These are phyloP conservation scores for Phytophthora agathidicida DNA, from an alignment of 352 stramenopile genomes.

Conservation along the genomic window DNA sequence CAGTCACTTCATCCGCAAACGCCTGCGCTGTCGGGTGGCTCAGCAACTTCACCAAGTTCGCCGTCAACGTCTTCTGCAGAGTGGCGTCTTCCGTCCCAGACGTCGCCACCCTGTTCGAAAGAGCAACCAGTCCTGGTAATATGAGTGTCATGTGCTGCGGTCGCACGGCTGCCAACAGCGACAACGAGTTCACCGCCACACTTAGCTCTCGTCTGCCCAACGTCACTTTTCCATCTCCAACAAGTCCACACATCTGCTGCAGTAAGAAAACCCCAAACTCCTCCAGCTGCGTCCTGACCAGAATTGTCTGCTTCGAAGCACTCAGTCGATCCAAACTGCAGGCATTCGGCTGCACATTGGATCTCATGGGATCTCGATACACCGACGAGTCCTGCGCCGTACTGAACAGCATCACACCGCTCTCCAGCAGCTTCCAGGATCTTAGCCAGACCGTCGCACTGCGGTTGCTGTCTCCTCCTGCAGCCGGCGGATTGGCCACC, in stretches of 20 bases:
- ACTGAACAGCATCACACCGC: conserved; percentile 58
- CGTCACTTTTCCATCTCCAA: conserved; percentile 28
- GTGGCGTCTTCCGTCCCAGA: conserved; percentile 37
- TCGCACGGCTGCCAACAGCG: conserved; percentile 61
- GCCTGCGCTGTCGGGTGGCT: conserved; percentile 61
- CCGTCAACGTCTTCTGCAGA: conserved; percentile 66
- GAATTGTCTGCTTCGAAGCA: conserved; percentile 24
- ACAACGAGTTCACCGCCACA: conserved; percentile 73
- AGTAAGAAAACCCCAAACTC: conserved; percentile 47
- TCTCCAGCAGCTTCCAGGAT: conserved; percentile 69
- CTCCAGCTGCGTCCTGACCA: conserved; percentile 45
- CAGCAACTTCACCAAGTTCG: conserved; percentile 77
- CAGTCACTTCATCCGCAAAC: conserved; percentile 76
- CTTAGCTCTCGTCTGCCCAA: conserved; percentile 60
- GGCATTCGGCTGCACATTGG: conserved; percentile 74
- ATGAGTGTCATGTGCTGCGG: conserved; percentile 64
- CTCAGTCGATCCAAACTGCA: conserved; percentile 63
- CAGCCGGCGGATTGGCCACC: conserved; percentile 38
- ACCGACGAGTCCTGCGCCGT: conserved; percentile 58
- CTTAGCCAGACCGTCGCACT: conserved; percentile 59
- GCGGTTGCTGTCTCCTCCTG: conserved; percentile 49
- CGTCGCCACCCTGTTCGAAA: conserved; percentile 35
- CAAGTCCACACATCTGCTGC: conserved; percentile 44
- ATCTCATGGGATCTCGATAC: conserved; percentile 75
- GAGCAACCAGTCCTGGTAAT: conserved; percentile 52